Conservation (phyloP, 73 alveolate genomes). For the Strombidium stylifer region DNA sequence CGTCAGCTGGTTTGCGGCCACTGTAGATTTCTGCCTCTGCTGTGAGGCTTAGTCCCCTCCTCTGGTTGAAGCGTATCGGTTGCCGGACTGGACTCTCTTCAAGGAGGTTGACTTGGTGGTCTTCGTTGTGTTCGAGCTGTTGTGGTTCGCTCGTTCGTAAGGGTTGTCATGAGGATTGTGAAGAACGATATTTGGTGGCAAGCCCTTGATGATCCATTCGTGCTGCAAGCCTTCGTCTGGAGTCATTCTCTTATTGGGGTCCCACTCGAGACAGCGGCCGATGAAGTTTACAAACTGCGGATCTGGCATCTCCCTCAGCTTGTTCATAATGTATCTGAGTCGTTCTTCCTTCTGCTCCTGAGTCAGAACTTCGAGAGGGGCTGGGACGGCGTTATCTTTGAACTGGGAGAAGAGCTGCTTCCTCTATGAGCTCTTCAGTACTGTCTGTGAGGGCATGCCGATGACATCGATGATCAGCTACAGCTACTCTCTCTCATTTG, state of each 20-base stretch:
- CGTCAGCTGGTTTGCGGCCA: too few relatives aligned
- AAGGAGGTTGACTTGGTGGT: too few relatives aligned
- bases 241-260: constrained; percentile 71
- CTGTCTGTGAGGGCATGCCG: constrained; percentile 36
- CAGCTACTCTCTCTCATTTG: constrained; percentile 56
- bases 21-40: too few relatives aligned
- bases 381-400: constrained; percentile 36
- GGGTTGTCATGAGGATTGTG: too few relatives aligned
- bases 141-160: too few relatives aligned
- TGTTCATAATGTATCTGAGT: constrained; percentile 29
- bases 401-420: constrained; percentile 31
- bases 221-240: constrained; percentile 81
- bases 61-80: too few relatives aligned
- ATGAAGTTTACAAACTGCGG: constrained; percentile 62
- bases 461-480: constrained; percentile 52
- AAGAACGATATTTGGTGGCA: constrained; percentile 24
- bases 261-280: constrained; percentile 79
- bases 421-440: constrained; percentile 35
- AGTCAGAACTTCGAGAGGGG: constrained; percentile 23
- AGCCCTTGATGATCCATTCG: constrained; percentile 61
- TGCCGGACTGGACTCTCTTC: too few relatives aligned
- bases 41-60: too few relatives aligned
- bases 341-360: constrained; percentile 24
- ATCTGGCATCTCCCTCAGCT: constrained; percentile 34
- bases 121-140: too few relatives aligned